phyloP scores from a whole-genome alignment of 140 eudicot species.

The Bidens hawaiensis region DNA sequence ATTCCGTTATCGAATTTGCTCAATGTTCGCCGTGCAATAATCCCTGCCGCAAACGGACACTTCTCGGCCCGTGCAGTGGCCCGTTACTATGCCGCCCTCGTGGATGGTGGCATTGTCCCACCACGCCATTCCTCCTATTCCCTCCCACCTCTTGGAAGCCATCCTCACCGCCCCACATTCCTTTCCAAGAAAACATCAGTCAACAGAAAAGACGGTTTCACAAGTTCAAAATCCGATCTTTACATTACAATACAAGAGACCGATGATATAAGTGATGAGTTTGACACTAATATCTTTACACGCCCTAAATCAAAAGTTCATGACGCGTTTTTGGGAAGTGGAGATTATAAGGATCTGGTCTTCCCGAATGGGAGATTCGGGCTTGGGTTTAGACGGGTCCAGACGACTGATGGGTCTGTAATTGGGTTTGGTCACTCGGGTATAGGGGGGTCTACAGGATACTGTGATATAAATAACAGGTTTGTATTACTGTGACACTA shows the following conservation, averaged over 20 bases:
- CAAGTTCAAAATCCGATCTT: slow-evolving; percentile 13
- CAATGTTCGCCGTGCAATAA: slow-evolving; percentile 69
- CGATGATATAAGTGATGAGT: slow-evolving; percentile 1
- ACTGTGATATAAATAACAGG: slow-evolving; percentile 65
- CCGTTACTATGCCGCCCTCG: slow-evolving; percentile 87
- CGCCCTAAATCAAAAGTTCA: slow-evolving; percentile 47
- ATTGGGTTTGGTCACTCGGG: slow-evolving; percentile 96
- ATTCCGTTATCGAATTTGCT: slow-evolving; percentile 69
- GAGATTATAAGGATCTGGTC: slow-evolving; percentile 60
- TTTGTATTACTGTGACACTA: slow-evolving; percentile 69
- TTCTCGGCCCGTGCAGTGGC: slow-evolving; percentile 99
- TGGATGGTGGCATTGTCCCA: slow-evolving; percentile 62
- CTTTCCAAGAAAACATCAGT: slow-evolving; percentile 24
- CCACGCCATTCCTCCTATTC: slow-evolving; percentile 61
- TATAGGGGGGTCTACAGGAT: slow-evolving; percentile 93
- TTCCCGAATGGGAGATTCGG: slow-evolving; percentile 67
- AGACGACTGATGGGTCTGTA: slow-evolving; percentile 52
- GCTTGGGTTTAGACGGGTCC: slow-evolving; percentile 63
- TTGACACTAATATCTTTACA: slow-evolving; percentile 40
- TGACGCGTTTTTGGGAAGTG: slow-evolving; percentile 78
- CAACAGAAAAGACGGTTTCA: slow-evolving; percentile 24
- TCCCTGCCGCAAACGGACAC: slow-evolving; percentile 89
- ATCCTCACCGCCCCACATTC: slow-evolving; percentile 69
- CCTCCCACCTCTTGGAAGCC: slow-evolving; percentile 81
- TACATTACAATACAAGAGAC: slow-evolving; percentile 40